phyloP scores from a whole-genome alignment of 2,329 filamentous ascomycete species.

The Pseudogymnoascus verrucosus region DNA sequence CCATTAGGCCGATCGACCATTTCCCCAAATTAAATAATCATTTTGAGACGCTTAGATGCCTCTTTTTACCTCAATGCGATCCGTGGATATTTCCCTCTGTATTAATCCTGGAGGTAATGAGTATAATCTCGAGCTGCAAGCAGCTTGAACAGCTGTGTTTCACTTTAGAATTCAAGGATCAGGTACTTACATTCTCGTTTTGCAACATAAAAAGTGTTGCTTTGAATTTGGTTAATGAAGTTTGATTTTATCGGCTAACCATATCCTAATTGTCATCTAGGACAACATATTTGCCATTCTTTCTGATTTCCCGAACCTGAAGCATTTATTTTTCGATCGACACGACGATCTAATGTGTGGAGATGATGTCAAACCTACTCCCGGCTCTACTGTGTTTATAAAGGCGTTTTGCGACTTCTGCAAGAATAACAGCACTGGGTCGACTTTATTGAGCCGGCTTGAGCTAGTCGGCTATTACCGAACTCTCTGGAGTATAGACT shows the following conservation, averaged over 20 bases:
- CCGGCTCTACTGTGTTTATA: background rate
- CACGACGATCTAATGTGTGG: background rate
- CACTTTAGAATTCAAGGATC: background rate
- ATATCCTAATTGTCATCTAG: background rate
- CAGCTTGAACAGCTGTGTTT: background rate
- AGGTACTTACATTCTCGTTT: background rate
- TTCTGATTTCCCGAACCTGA: background rate
- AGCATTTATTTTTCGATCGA: background rate
- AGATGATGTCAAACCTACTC: background rate
- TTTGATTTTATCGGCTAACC: background rate
- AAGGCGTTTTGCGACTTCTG: background rate
- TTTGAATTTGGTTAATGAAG: background rate
- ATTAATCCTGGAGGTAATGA: background rate
- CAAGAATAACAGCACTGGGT: background rate
- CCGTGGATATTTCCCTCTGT: background rate
- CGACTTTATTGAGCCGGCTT: background rate
- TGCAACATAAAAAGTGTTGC: background rate
- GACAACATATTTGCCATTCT: background rate
- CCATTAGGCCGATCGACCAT: background rate
- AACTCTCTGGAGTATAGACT: background rate
- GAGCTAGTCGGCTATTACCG: background rate
- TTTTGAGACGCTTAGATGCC: background rate
- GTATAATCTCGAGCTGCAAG: background rate
- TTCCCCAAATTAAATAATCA: background rate
- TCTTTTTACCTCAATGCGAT: background rate